These are phyloP conservation scores for Triticum turgidum DNA, from an alignment of 176 grass and related monocot species.

Conservation along the genomic window DNA sequence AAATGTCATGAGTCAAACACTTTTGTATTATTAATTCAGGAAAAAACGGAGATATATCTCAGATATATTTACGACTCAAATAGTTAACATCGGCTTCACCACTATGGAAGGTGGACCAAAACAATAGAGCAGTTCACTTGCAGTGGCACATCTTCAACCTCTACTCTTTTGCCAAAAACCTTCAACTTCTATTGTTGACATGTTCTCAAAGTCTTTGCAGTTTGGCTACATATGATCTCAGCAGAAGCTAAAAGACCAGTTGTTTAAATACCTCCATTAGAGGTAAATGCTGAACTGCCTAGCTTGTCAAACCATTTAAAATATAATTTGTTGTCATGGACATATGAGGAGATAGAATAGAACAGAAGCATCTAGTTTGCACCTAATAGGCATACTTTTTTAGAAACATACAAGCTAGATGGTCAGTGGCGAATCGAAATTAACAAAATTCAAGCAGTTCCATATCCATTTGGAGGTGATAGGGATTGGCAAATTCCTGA, in stretches of 20 bases:
- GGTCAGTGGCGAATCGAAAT: background rate
- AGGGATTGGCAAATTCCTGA: background rate
- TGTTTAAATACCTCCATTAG: background rate
- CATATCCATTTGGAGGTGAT: background rate
- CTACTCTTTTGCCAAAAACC: background rate
- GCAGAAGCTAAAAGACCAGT: background rate
- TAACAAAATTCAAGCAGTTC: background rate
- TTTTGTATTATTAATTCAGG: background rate
- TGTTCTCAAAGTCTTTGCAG: background rate
- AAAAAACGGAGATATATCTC: background rate
- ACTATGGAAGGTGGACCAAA: background rate
- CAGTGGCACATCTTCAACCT: background rate
- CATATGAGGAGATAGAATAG: too few relatives aligned
- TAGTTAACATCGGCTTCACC: background rate
- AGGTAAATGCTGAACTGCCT: background rate
- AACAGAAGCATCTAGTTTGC: too few relatives aligned
- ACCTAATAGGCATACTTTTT: background rate
- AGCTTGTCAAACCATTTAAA: background rate
- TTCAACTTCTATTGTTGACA: background rate
- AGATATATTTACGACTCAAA: background rate
- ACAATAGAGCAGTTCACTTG: background rate
- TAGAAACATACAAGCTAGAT: background rate
- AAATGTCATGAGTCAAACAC: background rate
- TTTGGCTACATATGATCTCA: background rate
- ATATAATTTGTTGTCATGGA: background rate